A percentile compares a stretch with the other conserved stretches of the same genome.
Evolutionary conservation across 257 asterid species (phyloP).

Genomic region (Linaria vulgaris): DNA sequence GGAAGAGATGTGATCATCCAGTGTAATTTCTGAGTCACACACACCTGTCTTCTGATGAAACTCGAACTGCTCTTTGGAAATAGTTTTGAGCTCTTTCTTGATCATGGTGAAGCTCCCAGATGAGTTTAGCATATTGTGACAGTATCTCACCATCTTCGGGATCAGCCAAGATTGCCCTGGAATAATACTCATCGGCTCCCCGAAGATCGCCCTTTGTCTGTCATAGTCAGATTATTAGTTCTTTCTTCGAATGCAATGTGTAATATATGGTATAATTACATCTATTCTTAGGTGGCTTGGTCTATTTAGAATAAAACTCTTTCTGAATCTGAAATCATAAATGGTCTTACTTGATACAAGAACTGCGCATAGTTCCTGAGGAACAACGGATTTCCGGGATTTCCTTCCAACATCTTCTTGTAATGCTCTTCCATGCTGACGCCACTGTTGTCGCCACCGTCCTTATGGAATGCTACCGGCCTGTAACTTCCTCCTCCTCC

Average conservation of each 20-base stretch:
- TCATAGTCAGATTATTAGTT: too few species aligned
- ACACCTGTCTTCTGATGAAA: conserved; percentile 64
- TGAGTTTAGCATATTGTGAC: conserved; percentile 61
- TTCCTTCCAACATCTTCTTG: conserved; percentile 57
- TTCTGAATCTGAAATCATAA: too few species aligned
- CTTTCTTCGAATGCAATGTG: too few species aligned
- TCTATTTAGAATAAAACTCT: too few species aligned
- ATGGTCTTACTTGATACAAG: conserved; percentile 53
- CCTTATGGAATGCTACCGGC: conserved; percentile 49
- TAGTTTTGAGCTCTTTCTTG: conserved; percentile 53
- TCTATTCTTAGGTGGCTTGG: too few species aligned
- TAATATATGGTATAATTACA: too few species aligned
- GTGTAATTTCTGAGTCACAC: neutral
- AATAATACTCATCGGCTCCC: conserved; percentile 78
- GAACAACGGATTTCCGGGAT: conserved; percentile 64
- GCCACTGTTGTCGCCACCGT: conserved; percentile 45
- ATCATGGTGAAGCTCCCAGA: conserved; percentile 77
- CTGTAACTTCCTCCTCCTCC: conserved; percentile 48
- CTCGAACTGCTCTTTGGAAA: conserved; percentile 64
- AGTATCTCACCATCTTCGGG: conserved; percentile 78
- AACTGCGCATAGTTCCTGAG: conserved; percentile 86
- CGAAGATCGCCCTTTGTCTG: conserved; percentile 59
- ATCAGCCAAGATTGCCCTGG: conserved; percentile 78
- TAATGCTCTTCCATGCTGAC: conserved; percentile 58
- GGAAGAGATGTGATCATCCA: neutral